These are phyloP conservation scores for Oleoguttula mirabilis DNA, from an alignment of 495 filamentous ascomycete species.

Conservation along the genomic window DNA sequence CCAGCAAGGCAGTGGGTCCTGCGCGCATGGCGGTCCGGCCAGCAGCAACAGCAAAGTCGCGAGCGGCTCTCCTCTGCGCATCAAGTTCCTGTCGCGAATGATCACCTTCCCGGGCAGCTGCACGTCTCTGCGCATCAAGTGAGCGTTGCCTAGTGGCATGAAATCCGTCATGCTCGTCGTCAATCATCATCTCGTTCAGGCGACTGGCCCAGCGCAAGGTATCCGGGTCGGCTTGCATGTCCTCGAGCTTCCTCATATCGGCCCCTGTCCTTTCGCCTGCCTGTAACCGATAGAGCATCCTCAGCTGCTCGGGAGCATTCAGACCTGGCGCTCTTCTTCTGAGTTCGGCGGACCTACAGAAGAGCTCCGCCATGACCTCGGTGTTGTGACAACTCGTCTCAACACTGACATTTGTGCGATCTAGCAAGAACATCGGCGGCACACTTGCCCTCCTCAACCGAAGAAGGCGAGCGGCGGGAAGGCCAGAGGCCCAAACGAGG, in stretches of 20 bases:
- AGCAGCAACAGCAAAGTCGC: constrained; percentile 12
- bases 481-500: constrained; percentile 1
- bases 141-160: background rate
- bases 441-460: background rate
- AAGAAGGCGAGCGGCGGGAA: constrained; percentile 1
- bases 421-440: background rate
- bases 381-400: background rate
- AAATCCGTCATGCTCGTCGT: too few relatives aligned
- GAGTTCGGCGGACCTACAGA: constrained; percentile 12
- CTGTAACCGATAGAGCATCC: constrained; percentile 15
- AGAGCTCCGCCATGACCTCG: constrained; percentile 17
- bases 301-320: constrained; percentile 1
- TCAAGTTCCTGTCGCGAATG: constrained; percentile 16
- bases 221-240: constrained; percentile 2
- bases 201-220: background rate
- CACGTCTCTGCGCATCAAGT: background rate
- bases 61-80: constrained; percentile 6
- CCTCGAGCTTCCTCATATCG: constrained; percentile 3
- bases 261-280: constrained; percentile 3
- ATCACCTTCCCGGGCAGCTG: constrained; percentile 7
- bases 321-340: constrained; percentile 1
- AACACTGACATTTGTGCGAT: background rate
- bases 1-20: constrained; percentile 4
- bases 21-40: constrained; percentile 17
- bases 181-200: too few relatives aligned